Conservation (phyloP, 2,329 filamentous ascomycete species). For the Dothistroma pini region DNA sequence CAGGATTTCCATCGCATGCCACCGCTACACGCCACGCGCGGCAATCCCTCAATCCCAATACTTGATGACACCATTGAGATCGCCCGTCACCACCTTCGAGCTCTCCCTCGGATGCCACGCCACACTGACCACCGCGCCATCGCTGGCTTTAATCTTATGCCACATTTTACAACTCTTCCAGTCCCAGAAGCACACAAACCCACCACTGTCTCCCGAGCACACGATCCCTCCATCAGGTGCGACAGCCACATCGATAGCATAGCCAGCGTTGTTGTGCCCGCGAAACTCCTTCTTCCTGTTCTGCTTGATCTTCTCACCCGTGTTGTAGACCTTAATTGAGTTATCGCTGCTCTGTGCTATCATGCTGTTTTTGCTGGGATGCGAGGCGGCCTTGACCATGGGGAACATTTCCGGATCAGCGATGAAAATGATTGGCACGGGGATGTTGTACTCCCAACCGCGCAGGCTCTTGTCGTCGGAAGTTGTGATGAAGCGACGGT, state of each 20-base stretch:
- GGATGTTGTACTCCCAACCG: slow-evolving; percentile 98
- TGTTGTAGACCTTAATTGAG: slow-evolving; percentile 92
- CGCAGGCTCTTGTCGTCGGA: slow-evolving; percentile 95
- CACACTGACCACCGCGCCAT: slow-evolving; percentile 76
- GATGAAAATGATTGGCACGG: slow-evolving; percentile 97
- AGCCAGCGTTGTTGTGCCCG: slow-evolving; percentile 93
- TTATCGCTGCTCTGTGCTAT: slow-evolving; percentile 94
- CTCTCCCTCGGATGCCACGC: slow-evolving; percentile 98
- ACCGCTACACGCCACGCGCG: no score
- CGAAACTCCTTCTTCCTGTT: slow-evolving; percentile 96
- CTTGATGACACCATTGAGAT: slow-evolving; percentile 80
- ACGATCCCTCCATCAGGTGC: slow-evolving; percentile 91
- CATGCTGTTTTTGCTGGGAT: slow-evolving; percentile 90
- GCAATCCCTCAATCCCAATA: slow-evolving; percentile 73
- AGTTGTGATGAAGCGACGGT: slow-evolving; percentile 94
- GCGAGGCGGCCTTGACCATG: slow-evolving; percentile 77
- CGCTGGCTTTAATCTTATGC: slow-evolving; percentile 86
- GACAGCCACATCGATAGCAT: slow-evolving; percentile 84
- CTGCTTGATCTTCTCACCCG: slow-evolving; percentile 92
- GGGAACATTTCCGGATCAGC: slow-evolving; percentile 98
- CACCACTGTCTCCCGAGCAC: slow-evolving; percentile 78
- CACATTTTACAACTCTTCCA: slow-evolving; percentile 99
- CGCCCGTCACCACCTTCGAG: slow-evolving; percentile 87
- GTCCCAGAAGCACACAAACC: slow-evolving; percentile 95
- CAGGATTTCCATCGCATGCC: no score